Conservation (phyloP, 2,329 filamentous ascomycete genomes). For the Ilyonectria robusta region DNA sequence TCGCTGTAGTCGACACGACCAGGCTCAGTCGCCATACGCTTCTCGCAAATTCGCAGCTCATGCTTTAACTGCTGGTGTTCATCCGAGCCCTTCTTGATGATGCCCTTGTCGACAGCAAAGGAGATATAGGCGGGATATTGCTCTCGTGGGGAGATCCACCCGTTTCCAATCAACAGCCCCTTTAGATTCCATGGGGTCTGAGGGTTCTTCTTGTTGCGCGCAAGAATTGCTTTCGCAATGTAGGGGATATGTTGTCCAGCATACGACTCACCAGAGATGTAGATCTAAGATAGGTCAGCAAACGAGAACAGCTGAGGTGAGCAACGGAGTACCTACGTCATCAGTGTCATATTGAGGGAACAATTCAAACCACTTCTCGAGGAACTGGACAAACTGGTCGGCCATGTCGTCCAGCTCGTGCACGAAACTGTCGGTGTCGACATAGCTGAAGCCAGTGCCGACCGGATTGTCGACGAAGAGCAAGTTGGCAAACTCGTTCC, state of each 20-base stretch:
- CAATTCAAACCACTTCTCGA: constrained; percentile 91
- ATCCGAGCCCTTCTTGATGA: constrained; percentile 78
- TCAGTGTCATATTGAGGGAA: constrained; percentile 94
- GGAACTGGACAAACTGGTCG: constrained; percentile 85
- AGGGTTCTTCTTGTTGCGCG: constrained; percentile 80
- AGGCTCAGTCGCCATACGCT: constrained; percentile 64
- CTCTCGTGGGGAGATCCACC: constrained; percentile 92
- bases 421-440: constrained; percentile 89
- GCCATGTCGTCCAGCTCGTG: constrained; percentile 92
- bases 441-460: constrained; percentile 96
- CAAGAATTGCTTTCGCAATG: constrained; percentile 90
- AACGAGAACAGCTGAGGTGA: not conserved
- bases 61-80: constrained; percentile 76
- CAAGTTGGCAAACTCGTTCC: constrained; percentile 98
- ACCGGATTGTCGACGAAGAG: constrained; percentile 98
- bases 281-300: constrained; percentile 73
- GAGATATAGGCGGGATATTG: constrained; percentile 92
- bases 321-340: constrained; percentile 77
- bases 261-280: constrained; percentile 95
- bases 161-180: constrained; percentile 94
- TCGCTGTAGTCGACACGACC: constrained; percentile 73
- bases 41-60: constrained; percentile 78
- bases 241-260: constrained; percentile 98
- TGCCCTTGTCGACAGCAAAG: constrained; percentile 82
- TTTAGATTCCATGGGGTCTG: constrained; percentile 79